These are phyloP conservation scores for Tricholoma terreum DNA, from an alignment of 768 basidiomycete genomes.

Conservation along the genomic window DNA sequence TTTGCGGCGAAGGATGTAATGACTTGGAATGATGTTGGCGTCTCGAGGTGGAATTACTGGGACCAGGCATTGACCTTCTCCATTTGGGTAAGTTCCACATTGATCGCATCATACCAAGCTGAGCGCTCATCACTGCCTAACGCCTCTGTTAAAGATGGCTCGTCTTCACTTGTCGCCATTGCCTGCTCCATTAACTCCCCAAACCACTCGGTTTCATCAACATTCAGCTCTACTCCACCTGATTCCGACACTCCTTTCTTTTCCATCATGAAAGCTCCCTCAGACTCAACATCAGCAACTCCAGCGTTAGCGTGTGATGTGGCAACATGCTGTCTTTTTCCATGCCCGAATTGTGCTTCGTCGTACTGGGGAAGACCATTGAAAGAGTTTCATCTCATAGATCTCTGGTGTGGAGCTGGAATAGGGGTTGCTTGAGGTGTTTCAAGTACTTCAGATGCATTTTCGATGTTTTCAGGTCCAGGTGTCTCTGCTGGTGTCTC, in stretches of 20 bases:
- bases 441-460: background rate
- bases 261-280: too few species aligned
- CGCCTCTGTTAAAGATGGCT: background rate
- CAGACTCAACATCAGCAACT: too few species aligned
- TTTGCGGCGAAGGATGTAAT: background rate
- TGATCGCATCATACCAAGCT: background rate
- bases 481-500: background rate
- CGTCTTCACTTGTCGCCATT: background rate
- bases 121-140: background rate
- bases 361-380: too few species aligned
- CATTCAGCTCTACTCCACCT: background rate
- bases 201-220: background rate
- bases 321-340: too few species aligned
- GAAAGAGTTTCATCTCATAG: too few species aligned
- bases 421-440: background rate
- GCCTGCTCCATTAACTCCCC: background rate
- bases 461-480: too few species aligned
- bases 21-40: background rate
- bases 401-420: too few species aligned
- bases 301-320: too few species aligned
- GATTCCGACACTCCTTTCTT: background rate
- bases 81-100: too few species aligned
- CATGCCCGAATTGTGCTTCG: background rate
- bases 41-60: background rate
- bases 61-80: too few species aligned